Conservation (phyloP, 768 basidiomycete genomes). For the Suillus cothurnatus region DNA sequence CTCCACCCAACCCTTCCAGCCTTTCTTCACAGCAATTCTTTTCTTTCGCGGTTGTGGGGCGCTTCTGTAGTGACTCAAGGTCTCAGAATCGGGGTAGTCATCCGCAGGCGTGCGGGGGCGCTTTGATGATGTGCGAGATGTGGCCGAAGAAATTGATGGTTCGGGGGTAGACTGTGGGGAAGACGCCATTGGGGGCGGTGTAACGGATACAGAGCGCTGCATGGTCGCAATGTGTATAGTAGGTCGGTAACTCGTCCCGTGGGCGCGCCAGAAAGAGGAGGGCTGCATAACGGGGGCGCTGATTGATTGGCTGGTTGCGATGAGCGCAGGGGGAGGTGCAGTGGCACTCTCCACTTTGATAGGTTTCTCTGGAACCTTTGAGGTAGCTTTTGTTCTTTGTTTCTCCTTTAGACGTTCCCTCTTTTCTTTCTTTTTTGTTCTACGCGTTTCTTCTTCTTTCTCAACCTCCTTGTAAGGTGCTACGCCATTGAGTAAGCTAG, state of each 20-base stretch:
- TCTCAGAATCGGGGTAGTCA: conserved; percentile 32
- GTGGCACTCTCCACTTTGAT: conserved; percentile 21
- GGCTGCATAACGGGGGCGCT: conserved; percentile 35
- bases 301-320: conserved; percentile 28
- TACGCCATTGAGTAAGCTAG: conserved; percentile 78
- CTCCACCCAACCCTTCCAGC: conserved; percentile 93
- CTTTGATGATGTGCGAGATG: conserved; percentile 80
- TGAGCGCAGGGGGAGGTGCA: conserved; percentile 20
- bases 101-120: conserved; percentile 76
- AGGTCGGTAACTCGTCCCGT: conserved; percentile 45
- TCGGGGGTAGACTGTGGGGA: conserved; percentile 77
- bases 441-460: conserved; percentile 57
- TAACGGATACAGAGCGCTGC: conserved; percentile 73
- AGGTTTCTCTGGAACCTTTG: conserved; percentile 38
- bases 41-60: conserved; percentile 55
- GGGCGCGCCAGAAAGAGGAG: conserved; percentile 64
- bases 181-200: conserved; percentile 66
- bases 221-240: conserved; percentile 70
- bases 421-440: conserved; percentile 53
- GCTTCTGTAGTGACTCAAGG: neutral
- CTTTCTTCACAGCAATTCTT: conserved; percentile 67
- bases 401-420: conserved; percentile 52
- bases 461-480: conserved; percentile 64
- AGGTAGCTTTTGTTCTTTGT: conserved; percentile 42
- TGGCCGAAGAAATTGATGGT: conserved; percentile 71